Evolutionary conservation across 345 rosid genomes (phyloP).

Genomic region (Boechera stricta): DNA sequence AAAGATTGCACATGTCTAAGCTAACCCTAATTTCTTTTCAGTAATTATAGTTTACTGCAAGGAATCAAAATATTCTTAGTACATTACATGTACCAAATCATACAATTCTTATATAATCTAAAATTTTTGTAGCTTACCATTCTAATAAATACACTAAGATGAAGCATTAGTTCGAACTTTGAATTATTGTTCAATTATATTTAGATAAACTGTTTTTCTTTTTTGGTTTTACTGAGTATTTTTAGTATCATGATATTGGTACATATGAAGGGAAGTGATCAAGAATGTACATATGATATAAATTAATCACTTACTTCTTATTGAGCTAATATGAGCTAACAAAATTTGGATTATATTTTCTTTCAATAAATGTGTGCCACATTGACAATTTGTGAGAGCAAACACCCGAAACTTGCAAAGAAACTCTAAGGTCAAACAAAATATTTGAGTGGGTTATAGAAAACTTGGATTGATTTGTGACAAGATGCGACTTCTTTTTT

Average conservation of each 20-base stretch:
- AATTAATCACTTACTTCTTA: background rate
- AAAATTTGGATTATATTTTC: background rate
- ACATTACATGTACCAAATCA: slow-evolving; percentile 13
- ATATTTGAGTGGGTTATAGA: background rate
- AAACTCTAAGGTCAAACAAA: slow-evolving; percentile 29
- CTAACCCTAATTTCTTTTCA: background rate
- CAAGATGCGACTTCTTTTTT: slow-evolving; percentile 15
- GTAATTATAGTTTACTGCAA: background rate
- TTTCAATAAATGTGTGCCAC: background rate
- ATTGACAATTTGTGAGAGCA: slow-evolving; percentile 16
- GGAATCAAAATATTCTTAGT: slow-evolving; percentile 20
- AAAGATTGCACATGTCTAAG: slow-evolving; percentile 43
- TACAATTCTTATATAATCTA: background rate
- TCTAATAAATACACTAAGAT: background rate
- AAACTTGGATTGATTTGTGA: slow-evolving; percentile 29
- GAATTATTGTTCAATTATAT: background rate
- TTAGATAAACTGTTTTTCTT: no score
- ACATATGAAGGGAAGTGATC: no score
- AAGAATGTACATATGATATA: background rate
- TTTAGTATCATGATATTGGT: no score
- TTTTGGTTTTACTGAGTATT: no score
- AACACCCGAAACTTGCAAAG: slow-evolving; percentile 5
- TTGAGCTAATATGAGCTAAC: background rate
- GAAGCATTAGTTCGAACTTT: slow-evolving; percentile 5
- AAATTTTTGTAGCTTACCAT: background rate